A percentile compares a stretch with the other conserved stretches of the same genome.
Evolutionary conservation across 192 early-diverging fungal genomes (phyloP).

Genomic region (Jimgerdemannia flammicorona): DNA sequence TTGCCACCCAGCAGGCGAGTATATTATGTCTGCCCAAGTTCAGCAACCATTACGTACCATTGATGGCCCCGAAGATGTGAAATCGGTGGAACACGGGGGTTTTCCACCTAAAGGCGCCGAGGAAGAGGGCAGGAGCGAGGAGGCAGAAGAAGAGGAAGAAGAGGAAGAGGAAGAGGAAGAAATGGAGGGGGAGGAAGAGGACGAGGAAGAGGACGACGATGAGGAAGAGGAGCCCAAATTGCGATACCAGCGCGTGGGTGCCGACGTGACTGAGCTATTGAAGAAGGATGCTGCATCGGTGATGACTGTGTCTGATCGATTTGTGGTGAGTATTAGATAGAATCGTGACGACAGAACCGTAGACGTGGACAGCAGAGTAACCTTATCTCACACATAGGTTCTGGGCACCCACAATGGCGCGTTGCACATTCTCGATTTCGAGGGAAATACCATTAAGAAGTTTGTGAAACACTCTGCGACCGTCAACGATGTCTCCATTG

Average conservation of each 20-base stretch:
- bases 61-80: no score
- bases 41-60: no score
- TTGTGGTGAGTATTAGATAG: conserved; percentile 57
- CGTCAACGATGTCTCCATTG: conserved; percentile 86
- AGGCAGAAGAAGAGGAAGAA: no score
- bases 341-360: neutral
- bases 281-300: conserved; percentile 84
- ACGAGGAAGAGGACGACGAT: conserved; percentile 32
- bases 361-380: no score
- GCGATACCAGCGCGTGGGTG: conserved; percentile 82
- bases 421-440: conserved; percentile 87
- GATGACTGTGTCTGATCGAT: conserved; percentile 76
- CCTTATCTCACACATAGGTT: conserved; percentile 35
- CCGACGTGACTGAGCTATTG: conserved; percentile 70
- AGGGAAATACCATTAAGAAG: conserved; percentile 84
- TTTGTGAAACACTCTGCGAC: conserved; percentile 83
- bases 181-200: conserved; percentile 4
- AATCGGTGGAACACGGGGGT: no score
- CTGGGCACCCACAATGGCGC: conserved; percentile 91
- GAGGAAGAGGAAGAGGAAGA: no score
- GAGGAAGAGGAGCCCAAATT: conserved; percentile 86
- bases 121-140: no score
- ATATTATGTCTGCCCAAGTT: no score
- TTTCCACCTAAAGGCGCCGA: no score
- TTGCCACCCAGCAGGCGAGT: no score